Percentiles rank a stretch among this genome's conserved stretches.
phyloP scores from a whole-genome alignment of 169 alveolate species.

The Cryptosporidium ubiquitum region DNA sequence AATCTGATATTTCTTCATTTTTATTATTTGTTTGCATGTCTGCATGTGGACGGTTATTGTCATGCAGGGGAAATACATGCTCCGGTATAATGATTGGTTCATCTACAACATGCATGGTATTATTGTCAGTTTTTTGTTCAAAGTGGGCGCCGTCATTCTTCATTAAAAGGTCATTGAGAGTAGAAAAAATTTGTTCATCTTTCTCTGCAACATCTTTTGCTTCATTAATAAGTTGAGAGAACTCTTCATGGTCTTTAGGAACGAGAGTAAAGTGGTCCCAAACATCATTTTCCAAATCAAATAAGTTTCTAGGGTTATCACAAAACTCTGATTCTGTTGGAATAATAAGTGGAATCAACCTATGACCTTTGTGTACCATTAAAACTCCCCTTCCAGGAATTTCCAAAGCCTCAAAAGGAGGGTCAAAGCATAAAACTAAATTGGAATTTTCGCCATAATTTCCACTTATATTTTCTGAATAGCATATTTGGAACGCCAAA shows the following conservation, averaged over 20 bases:
- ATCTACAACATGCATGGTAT: constrained; percentile 1
- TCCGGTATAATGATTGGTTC: constrained; percentile 30
- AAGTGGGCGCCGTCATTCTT: neutral
- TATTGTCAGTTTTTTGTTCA: neutral
- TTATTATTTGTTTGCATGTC: neutral
- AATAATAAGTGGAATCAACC: constrained; percentile 27
- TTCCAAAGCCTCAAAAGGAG: constrained; percentile 58
- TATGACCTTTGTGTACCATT: constrained; percentile 56
- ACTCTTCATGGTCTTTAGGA: constrained; percentile 48
- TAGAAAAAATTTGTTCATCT: constrained; percentile 15
- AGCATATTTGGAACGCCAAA: neutral
- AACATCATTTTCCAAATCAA: constrained; percentile 14
- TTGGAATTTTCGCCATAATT: neutral
- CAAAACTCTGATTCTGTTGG: constrained; percentile 38
- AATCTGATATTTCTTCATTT: constrained; percentile 10
- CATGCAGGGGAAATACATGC: constrained; percentile 15
- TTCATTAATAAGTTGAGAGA: constrained; percentile 28
- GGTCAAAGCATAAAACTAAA: constrained; percentile 16
- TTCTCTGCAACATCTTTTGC: neutral
- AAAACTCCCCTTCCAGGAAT: constrained; percentile 49
- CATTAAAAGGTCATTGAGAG: constrained; percentile 14
- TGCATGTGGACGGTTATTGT: neutral
- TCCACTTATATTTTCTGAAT: neutral
- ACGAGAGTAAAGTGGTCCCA: constrained; percentile 26
- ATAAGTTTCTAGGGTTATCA: constrained; percentile 3